Conservation (phyloP, 345 rosid genomes). For the Lenwebbia sp. region DNA sequence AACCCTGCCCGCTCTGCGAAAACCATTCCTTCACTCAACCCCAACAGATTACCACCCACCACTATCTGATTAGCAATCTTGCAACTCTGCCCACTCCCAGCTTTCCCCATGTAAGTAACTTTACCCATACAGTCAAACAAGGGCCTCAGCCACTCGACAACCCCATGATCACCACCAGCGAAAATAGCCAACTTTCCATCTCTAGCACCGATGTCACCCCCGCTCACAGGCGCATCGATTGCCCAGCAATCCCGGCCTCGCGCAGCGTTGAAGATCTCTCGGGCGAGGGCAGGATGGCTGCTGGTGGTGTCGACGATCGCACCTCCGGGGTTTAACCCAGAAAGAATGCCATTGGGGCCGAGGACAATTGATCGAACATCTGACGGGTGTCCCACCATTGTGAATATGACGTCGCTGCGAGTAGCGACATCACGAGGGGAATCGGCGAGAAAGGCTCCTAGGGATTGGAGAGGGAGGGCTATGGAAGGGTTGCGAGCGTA, state of each 20-base stretch:
- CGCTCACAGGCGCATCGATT: slow-evolving; percentile 71
- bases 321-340: slow-evolving; percentile 45
- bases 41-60: slow-evolving; percentile 58
- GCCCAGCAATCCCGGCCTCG: slow-evolving; percentile 44
- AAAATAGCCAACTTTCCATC: slow-evolving; percentile 56
- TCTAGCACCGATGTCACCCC: slow-evolving; percentile 63
- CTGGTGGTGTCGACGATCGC: slow-evolving; percentile 63
- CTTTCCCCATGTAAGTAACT: slow-evolving; percentile 51
- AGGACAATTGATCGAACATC: slow-evolving; percentile 64
- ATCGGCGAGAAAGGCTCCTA: slow-evolving; percentile 42
- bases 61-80: slow-evolving; percentile 74
- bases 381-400: slow-evolving; percentile 71
- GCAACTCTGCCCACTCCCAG: slow-evolving; percentile 74
- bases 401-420: slow-evolving; percentile 51
- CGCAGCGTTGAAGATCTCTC: slow-evolving; percentile 40
- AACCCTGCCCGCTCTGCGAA: slow-evolving; percentile 62
- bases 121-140: slow-evolving; percentile 47
- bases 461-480: slow-evolving; percentile 35
- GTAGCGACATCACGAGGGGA: slow-evolving; percentile 39
- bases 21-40: slow-evolving; percentile 64
- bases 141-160: slow-evolving; percentile 53
- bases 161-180: slow-evolving; percentile 52
- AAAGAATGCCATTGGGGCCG: slow-evolving; percentile 34
- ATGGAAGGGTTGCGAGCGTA: slow-evolving; percentile 64
- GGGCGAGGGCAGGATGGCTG: slow-evolving; percentile 55